Evolutionary conservation across 495 filamentous ascomycete genomes (phyloP), one percentile per base, ranked within the genome.

Genomic region (Lepidopterella palustris): DNA sequence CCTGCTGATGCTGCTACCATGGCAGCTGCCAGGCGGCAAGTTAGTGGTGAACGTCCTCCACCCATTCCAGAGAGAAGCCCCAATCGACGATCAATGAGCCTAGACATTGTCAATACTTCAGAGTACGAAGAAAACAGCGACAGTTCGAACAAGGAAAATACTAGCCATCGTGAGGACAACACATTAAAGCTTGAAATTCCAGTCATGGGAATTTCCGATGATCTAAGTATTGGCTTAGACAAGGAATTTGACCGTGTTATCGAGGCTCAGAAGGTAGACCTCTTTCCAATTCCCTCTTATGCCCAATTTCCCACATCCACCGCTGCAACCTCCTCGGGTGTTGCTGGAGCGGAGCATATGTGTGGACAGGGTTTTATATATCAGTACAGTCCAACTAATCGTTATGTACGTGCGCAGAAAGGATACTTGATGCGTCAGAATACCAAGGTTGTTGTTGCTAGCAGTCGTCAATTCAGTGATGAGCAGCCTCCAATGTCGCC

Each of bases 371-470:
- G 66, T 25, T 70, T 73, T 24, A 58, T 53, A 20, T 64, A 57
- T 51, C 63, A 53, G 48, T 45, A 64, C 57, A 69, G 54, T 60
- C 59, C 51, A 5, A 60, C 69, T 71, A 64, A 70, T 58, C 53
- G 47, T n/a, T 59, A 63, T 56, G 40, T 52, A 45, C 61, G 51
- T 53, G 47, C 63, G 53, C 63, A 98, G 93, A 89, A 93, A 77
- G 93, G 93, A 21, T 98, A 98, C 67, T 80, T 98, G 28, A 97
- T 97, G 93, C 84, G 93, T 64, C 93, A 98, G 63, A 98, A 97
- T 72, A 97, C 93, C 18, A 97, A 96, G 69, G 82, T 98, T 45
- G 89, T 98, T 54, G 87, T 96, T 58, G 93, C 95, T 0, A 85
- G 80, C 59, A 96, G 85, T 70, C 63, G 74, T 1, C 63, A 75